Evolutionary conservation across 495 filamentous ascomycete genomes (phyloP), one percentile per base, ranked within the genome.

Genomic region (Hypoxylon lenormandii): DNA sequence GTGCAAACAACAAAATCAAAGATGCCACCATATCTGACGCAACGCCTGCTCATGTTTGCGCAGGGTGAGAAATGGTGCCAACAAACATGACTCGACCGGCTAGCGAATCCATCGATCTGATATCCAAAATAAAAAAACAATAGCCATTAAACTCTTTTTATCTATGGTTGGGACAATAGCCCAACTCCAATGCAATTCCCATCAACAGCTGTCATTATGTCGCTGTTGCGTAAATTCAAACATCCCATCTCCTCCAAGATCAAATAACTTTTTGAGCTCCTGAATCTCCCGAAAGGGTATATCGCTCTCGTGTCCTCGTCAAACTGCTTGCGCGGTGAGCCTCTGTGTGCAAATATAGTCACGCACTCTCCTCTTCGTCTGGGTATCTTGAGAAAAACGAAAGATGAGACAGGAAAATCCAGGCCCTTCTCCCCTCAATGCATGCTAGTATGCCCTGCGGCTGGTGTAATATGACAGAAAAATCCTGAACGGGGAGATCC

Each of bases 381-480:
- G 74, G 73, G 74, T 74, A 74, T 74, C 71, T 74, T 62, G 49
- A 76, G 42, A 68, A 72, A 33, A 76, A 74, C 59, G 72, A 76
- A 63, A 69, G 71, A 70, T 48, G 67, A 76, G 73, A 74, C 68
- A 72, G 71, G 64, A 74, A 76, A 74, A 74, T 74, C 60, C 69
- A 74, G 69, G 64, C 71, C 71, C 69, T 64, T 72, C 54, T 72
- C 57, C 55, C 58, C 50, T 66, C 69, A 52, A 66, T 60, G 66
- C 49, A 74, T 74, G 71, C 68, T 48, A 72, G 61, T 45, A 62
- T 74, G 74, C 74, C 74, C 68, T 74, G 74, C 66, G 74, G 74
- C 74, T 22, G 40, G 60, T 74, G 68, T 76, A 76, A 76, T 76
- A 76, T 69, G 71, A 76, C 74, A 76, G 65, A 71, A 51, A 67